These are phyloP conservation scores for Cyanidioschyzon merolae DNA, from an alignment of 23 red algal species.

Conservation along the genomic window DNA sequence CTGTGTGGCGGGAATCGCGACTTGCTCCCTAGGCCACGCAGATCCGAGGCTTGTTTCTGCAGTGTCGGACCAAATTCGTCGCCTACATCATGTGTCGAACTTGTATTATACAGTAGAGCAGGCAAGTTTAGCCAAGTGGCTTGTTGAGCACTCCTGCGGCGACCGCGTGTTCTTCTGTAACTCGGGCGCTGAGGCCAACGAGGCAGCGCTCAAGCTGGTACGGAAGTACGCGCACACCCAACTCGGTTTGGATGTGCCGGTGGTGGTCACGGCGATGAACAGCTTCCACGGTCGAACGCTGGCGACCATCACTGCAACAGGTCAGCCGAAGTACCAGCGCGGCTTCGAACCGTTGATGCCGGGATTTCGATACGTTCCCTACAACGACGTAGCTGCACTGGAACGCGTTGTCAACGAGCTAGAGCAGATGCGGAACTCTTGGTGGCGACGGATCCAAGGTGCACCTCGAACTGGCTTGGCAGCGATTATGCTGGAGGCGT, in stretches of 20 bases:
- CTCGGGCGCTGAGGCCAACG: slow-evolving; percentile 91
- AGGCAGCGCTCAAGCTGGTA: slow-evolving; percentile 91
- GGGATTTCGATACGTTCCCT: slow-evolving; percentile 72
- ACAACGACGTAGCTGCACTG: slow-evolving; percentile 67
- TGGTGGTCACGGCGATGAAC: slow-evolving; percentile 60
- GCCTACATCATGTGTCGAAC: slow-evolving; percentile 72
- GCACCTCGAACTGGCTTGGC: slow-evolving; percentile 23
- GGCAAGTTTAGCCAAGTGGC: slow-evolving; percentile 53
- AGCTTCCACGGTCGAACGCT: slow-evolving; percentile 85
- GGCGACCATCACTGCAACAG: slow-evolving; percentile 84
- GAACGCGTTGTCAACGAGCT: slow-evolving; percentile 22
- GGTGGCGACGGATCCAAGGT: background rate
- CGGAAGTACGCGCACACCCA: slow-evolving; percentile 63
- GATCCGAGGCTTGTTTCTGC: slow-evolving; percentile 48
- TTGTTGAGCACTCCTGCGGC: slow-evolving; percentile 62
- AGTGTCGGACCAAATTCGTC: slow-evolving; percentile 35
- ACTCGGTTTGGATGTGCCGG: slow-evolving; percentile 25
- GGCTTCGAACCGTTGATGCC: slow-evolving; percentile 61
- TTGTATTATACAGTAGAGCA: slow-evolving; percentile 83
- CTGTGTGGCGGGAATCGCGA: slow-evolving; percentile 89
- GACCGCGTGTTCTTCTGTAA: slow-evolving; percentile 99
- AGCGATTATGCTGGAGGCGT: slow-evolving; percentile 66
- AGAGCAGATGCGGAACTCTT: slow-evolving; percentile 16
- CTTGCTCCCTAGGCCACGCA: slow-evolving; percentile 79
- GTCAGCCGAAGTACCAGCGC: slow-evolving; percentile 89